Base-by-base conservation (phyloP, 1,284 basidiomycete genomes). In the Xerocomus nothofagi region DNA sequence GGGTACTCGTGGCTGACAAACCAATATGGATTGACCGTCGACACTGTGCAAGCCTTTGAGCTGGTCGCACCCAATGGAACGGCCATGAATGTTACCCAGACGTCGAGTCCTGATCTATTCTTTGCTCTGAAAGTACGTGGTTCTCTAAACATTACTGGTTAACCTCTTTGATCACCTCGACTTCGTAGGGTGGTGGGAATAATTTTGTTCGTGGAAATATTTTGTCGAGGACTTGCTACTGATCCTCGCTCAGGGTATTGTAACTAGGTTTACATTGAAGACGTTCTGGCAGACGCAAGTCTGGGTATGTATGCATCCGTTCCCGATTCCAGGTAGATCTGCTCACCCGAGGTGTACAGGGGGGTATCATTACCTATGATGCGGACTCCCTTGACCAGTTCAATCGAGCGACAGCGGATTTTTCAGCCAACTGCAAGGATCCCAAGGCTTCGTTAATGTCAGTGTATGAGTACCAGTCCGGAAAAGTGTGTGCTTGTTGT, bases 371-470 rank as follows among this genome's bases (percentile, higher is more conserved):
- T 12, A 71, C 68, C 0, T 76, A 75, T 51, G 71, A 70, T 3
- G 61, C 45, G 4, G 61, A 68, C 6, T 47, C 26, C 4, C 14
- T 54, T 8, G 51, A 49, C 17, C 18, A 18, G 12, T 36, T 62
- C 6, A 62, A 41, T 27, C 29, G 30, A 20, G 84, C 82, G 0
- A 75, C 75, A 0, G 70, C 71, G 12, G 72, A 73, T n/a, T 86
- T 84, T 59, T 58, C 70, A 3, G 63, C 68, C 8, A 72, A 70
- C 3, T 74, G 75, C 11, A 76, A 60, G 0, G 82, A 84, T 56
- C 78, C 80, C 0, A 86, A 84, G 62, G 84, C 84, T 1, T 65
- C 58, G 2, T 73, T 84, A 23, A 72, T 84, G 20, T 71, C 74
- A 0, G 71, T 78, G 0, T 82, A 78, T 51, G 77, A 77, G 53